Evolutionary conservation across 257 asterid genomes (phyloP).

Genomic region (Solanum clarkiae): DNA sequence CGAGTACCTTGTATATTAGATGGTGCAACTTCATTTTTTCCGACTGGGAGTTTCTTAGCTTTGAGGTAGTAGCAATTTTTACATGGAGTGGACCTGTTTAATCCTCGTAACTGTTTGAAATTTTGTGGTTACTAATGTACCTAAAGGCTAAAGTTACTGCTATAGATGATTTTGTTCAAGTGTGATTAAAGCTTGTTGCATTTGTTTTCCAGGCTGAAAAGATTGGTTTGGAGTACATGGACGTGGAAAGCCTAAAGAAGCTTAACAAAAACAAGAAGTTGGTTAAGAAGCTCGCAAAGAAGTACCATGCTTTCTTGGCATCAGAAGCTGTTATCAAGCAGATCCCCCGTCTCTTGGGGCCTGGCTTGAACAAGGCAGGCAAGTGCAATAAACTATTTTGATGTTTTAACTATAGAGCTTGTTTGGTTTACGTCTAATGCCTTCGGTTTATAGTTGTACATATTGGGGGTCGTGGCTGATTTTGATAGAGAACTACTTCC

Average conservation of each 20-base stretch:
- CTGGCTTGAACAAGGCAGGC: background rate
- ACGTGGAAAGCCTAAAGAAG: background rate
- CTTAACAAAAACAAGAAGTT: constrained; percentile 1
- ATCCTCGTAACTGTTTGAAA: background rate
- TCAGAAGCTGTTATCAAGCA: constrained; percentile 1
- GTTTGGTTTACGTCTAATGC: background rate
- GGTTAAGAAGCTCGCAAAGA: background rate
- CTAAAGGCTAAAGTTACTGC: background rate
- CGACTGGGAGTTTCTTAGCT: background rate
- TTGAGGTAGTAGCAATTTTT: background rate
- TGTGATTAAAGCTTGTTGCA: background rate
- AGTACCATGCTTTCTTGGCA: background rate
- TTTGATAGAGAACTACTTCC: background rate
- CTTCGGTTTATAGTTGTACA: background rate
- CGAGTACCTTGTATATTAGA: background rate
- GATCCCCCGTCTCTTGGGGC: background rate
- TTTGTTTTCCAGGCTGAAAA: background rate
- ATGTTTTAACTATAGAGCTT: background rate
- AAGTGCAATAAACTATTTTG: background rate
- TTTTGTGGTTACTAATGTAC: background rate
- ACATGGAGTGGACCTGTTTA: background rate
- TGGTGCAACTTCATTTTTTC: background rate
- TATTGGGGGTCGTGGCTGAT: background rate
- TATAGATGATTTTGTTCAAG: background rate
- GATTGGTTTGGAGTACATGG: background rate